Evolutionary conservation across 495 filamentous ascomycete species (phyloP), one percentile per base, ranked within the genome.

Genomic region (Lepidopterella palustris): DNA sequence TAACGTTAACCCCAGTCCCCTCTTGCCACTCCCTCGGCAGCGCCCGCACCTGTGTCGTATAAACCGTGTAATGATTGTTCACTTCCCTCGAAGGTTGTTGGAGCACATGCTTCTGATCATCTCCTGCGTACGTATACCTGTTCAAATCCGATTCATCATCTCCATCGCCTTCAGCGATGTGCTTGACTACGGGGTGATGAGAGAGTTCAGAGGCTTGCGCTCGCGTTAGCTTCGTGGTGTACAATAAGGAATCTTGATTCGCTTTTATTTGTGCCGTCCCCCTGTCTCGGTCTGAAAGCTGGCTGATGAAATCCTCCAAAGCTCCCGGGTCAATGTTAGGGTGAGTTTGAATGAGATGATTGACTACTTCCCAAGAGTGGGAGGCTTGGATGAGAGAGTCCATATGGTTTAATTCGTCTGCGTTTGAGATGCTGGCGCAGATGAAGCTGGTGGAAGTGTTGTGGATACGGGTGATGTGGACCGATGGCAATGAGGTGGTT

Each of bases 21-120:
- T 47, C 57, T 3, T 23, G 39, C 48, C 51, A 52, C 23, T 60
- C 51, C 18, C 18, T 15, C 15, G 25, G 20, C 21, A 57, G n/a
- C 20, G 27, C 32, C 21, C 53, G n/a, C 20, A 23, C 32, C 11
- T 42, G 50, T 4, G 27, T 39, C 13, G 60, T 35, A 49, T 57
- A 62, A 20, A 66, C 13, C 8, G 57, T 60, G 27, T 42, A 42
- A 18, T 45, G 54, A 20, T 47, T 24, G n/a, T 23, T 15, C n/a
- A 54, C 51, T 29, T 10, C 10, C 10, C n/a, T 31, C 39, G 39
- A 42, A 2, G 20, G 39, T 20, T 20, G 13, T 42, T 42, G 39
- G 20, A 42, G 13, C 39, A n/a, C n/a, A n/a, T 42, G 13, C 39
- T 42, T 20, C 13, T 11, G 2, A 20, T 42, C 39, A 20, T 42